These are phyloP conservation scores for Hypericum perforatum DNA, from an alignment of 345 rosid genomes.

Conservation along the genomic window DNA sequence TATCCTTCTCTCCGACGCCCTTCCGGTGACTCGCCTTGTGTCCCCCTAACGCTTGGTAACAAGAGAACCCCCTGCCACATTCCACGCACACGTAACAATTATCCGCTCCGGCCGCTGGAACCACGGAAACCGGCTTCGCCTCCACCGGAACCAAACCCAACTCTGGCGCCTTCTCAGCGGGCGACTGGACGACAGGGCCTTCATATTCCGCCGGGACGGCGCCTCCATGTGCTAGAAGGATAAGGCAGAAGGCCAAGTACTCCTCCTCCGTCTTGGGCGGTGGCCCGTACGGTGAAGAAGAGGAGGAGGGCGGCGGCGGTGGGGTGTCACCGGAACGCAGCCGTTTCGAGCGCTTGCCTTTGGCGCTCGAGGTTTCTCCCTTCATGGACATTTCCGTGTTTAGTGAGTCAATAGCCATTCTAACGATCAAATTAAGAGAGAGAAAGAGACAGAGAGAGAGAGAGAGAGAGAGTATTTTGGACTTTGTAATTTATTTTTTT, in stretches of 20 bases:
- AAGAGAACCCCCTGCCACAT: conserved; percentile 17
- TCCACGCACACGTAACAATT: conserved; percentile 14
- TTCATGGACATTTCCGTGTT: conserved; percentile 30
- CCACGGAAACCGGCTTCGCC: not conserved
- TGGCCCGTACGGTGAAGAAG: conserved; percentile 57
- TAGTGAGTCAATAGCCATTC: conserved; percentile 63
- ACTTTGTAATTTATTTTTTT: too few species aligned
- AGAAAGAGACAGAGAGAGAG: too few species aligned
- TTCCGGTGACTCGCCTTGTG: conserved; percentile 27
- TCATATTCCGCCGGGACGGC: not conserved
- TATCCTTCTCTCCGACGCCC: conserved; percentile 8
- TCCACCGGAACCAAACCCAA: too few species aligned
- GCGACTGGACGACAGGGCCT: too few species aligned
- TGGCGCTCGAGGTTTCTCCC: conserved; percentile 54
- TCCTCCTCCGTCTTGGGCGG: conserved; percentile 9
- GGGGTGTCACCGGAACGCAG: conserved; percentile 63
- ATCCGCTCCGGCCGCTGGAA: too few species aligned
- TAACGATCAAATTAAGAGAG: not conserved
- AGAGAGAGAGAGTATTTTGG: not conserved
- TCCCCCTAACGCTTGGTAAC: conserved; percentile 23
- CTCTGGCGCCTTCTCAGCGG: too few species aligned
- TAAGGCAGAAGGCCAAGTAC: conserved; percentile 10
- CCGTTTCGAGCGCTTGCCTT: conserved; percentile 81
- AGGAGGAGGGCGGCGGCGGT: too few species aligned
- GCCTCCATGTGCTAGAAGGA: conserved; percentile 8